Conservation (phyloP, 2,329 filamentous ascomycete species). For the Lasiodiplodia sp. region DNA sequence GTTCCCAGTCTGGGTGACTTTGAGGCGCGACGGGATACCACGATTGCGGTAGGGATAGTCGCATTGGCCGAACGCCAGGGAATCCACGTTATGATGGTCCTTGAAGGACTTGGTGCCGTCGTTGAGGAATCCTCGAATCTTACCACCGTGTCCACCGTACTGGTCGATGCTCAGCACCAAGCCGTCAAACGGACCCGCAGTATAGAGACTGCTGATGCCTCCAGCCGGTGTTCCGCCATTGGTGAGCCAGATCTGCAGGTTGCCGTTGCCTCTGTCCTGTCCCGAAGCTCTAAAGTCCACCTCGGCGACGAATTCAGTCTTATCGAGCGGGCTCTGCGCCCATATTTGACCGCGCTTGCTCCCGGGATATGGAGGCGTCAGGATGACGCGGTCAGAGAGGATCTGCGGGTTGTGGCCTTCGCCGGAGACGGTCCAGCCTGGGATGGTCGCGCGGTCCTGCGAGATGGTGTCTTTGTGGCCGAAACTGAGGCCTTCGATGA, state of each 20-base stretch:
- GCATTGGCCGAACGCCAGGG: conserved; percentile 91
- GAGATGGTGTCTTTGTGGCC: conserved; percentile 72
- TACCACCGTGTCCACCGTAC: conserved; percentile 78
- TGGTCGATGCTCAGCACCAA: conserved; percentile 85
- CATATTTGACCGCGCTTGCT: conserved; percentile 85
- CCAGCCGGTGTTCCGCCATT: conserved; percentile 71
- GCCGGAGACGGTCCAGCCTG: conserved; percentile 63
- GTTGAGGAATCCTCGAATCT: conserved; percentile 90
- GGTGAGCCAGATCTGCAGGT: conserved; percentile 92
- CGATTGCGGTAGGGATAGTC: conserved; percentile 90
- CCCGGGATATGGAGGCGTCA: conserved; percentile 87
- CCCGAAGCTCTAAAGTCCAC: conserved; percentile 89
- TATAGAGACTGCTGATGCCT: conserved; percentile 81
- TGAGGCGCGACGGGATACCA: conserved; percentile 81
- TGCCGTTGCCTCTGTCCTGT: conserved; percentile 83
- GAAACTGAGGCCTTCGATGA: conserved; percentile 79
- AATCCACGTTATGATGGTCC: conserved; percentile 77
- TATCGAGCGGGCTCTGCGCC: conserved; percentile 68
- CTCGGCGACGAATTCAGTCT: conserved; percentile 79
- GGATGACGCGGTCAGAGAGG: conserved; percentile 88
- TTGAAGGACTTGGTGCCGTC: conserved; percentile 85
- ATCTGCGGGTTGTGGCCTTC: conserved; percentile 64
- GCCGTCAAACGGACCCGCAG: conserved; percentile 85
- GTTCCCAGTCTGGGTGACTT: conserved; percentile 70
- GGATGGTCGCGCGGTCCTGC: conserved; percentile 62